Base-by-base conservation (phyloP, 768 basidiomycete species). In the Panaeolus cyanescens region DNA sequence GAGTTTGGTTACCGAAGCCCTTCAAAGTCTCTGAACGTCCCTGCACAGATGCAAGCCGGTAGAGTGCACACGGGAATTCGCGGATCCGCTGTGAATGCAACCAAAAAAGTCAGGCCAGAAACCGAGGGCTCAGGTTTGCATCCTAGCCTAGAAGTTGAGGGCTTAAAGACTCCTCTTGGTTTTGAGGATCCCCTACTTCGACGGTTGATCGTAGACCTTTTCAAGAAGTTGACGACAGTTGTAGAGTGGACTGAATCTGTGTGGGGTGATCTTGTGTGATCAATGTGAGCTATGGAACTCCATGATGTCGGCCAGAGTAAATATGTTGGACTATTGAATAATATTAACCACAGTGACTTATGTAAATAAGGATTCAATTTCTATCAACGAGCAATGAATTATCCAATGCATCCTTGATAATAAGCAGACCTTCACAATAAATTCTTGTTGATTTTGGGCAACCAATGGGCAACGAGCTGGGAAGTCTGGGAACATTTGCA, bases 101-200 rank as follows among this genome's bases (percentile, higher is more conserved):
- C 45, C 20, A 36, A 42, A 50, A 68, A 39, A 57, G 36, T 28
- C 33, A 31, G 55, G 30, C 34, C 54, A 36, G 59, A 53, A 32
- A 30, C 42, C 45, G 30, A 34, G 8, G 32, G 36, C 58, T 8
- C 28, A 8, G 55, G 54, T 19, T 42, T 15, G 13, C 10, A 54
- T 34, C 45, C 45, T 28, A 25, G 25, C 25, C 30, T 28, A 28
- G 45, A 50, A 25, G 7, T 28, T 28, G 15, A 15, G 12, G 45
- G 25, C 25, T 4, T 50, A 50, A 50, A 22, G 25, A 28, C 25
- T 12, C 45, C 45, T 39, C 88, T 86, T 67, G 90, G 90, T 1
- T 91, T 91, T 65, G 88, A 91, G 60, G 89, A 89, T 64, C 79
- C 79, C 28, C 75, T 86, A 1, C 74, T 92, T 55, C 74, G 65